Percentiles rank a stretch among this genome's conserved stretches.
phyloP scores from a whole-genome alignment of 2,329 filamentous ascomycete genomes.

The Metarhizium sp. region DNA sequence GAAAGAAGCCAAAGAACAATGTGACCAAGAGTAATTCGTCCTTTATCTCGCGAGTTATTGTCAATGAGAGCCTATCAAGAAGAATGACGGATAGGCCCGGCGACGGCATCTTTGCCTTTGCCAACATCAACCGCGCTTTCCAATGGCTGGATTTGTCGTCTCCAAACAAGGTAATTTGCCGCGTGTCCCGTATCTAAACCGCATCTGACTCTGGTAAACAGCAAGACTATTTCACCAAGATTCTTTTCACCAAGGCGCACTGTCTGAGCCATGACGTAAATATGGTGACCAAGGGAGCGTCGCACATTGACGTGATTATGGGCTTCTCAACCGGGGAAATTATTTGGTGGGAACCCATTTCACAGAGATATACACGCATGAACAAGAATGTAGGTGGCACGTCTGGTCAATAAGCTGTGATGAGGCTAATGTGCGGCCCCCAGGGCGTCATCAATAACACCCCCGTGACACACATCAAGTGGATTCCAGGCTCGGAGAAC shows the following conservation, averaged over 20 bases:
- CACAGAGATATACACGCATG: slow-evolving; percentile 86
- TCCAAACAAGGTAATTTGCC: slow-evolving; percentile 47
- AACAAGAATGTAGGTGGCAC: slow-evolving; percentile 75
- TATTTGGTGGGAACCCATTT: slow-evolving; percentile 97
- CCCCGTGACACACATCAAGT: slow-evolving; percentile 77
- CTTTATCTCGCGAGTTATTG: slow-evolving; percentile 93
- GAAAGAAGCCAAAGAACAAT: slow-evolving; percentile 93
- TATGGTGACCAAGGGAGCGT: slow-evolving; percentile 63
- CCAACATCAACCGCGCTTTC: slow-evolving; percentile 89
- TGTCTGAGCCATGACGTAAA: slow-evolving; percentile 94
- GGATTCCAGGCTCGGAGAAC: slow-evolving; percentile 91
- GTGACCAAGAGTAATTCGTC: slow-evolving; percentile 98
- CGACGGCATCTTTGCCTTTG: slow-evolving; percentile 82
- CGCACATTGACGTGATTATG: slow-evolving; percentile 85
- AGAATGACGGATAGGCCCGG: slow-evolving; percentile 67
- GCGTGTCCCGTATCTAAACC: background rate
- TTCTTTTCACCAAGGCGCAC: slow-evolving; percentile 93
- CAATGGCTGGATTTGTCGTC: slow-evolving; percentile 92
- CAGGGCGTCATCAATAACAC: slow-evolving; percentile 83
- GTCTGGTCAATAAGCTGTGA: background rate
- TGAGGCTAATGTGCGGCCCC: background rate
- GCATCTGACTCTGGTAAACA: slow-evolving; percentile 22
- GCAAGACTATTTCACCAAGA: slow-evolving; percentile 88
- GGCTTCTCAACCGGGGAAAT: slow-evolving; percentile 95
- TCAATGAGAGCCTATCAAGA: slow-evolving; percentile 73